phyloP scores from a whole-genome alignment of 768 basidiomycete species.

The Dacryopinax primogenitus region DNA sequence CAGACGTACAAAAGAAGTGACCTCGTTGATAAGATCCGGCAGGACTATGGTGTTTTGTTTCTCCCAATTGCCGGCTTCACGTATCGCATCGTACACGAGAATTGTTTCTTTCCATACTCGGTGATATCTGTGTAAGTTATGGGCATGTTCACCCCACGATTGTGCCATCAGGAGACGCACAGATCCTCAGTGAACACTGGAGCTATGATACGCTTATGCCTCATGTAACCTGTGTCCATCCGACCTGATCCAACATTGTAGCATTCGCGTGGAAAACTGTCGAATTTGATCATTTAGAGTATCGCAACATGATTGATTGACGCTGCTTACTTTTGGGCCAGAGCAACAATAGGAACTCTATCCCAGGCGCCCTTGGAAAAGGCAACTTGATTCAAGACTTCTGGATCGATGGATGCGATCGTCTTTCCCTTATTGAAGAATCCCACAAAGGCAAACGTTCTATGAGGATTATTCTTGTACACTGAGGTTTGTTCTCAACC shows the following conservation, averaged over 20 bases:
- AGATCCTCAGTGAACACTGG: constrained; percentile 35
- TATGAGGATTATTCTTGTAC: neutral
- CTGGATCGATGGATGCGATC: neutral
- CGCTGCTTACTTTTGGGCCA: neutral
- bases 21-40: constrained; percentile 14
- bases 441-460: neutral
- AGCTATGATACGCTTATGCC: constrained; percentile 35
- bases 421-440: neutral
- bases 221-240: constrained; percentile 13
- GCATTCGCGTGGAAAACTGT: neutral
- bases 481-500: neutral
- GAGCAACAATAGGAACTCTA: neutral
- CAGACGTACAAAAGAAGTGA: constrained; percentile 14
- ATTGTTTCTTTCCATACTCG: constrained; percentile 33
- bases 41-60: constrained; percentile 5
- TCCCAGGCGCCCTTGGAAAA: neutral
- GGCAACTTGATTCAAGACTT: neutral
- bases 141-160: neutral
- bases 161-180: constrained; percentile 24
- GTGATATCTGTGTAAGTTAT: constrained; percentile 24
- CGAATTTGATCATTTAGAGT: neutral
- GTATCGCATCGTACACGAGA: constrained; percentile 32
- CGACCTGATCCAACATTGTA: neutral
- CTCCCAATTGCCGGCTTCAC: constrained; percentile 27
- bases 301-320: neutral